Base-by-base conservation (phyloP, 345 rosid genomes). In the Populus deltoides region DNA sequence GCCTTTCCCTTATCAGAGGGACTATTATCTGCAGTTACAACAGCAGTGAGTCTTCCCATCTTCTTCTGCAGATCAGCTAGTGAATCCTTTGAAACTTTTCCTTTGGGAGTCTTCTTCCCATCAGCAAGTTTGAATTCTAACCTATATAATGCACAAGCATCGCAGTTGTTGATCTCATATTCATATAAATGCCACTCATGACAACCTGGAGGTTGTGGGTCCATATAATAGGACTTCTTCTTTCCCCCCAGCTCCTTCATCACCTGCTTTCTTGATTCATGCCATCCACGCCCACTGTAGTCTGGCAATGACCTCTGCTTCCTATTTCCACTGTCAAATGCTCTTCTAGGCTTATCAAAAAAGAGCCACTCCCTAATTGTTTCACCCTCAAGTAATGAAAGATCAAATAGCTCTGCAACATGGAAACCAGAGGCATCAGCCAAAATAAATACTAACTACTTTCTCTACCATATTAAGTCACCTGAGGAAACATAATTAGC, bases 271-370 rank as follows among this genome's bases (percentile, higher is more conserved):
- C 98, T 90, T 55, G 97, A 94, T 84, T 94, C 98, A 75, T 93
- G 98, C 97, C 97, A 93, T 41, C 98, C 94, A 17, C 97, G 87
- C 45, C 97, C 98, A 38, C 75, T 78, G 82, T 94, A 88, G 86
- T 94, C 98, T 9, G 95, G 95, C 76, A 94, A 88, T 7, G 97
- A 93, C 81, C 98, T 91, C 84, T 94, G 98, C 87, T 92, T 94
- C 79, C 98, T 83, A 85, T 84, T 92, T 76, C 98, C 98, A 24
- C 91, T 89, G 78, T 93, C 97, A 77, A 89, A 94, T 62, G 98
- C 98, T 83, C 90, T 89, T 82, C 92, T 87, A 10, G 94, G 98
- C 80, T 90, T 92, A 80, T 94, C 97, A 41, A 94, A 94, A 85
- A 92, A 93, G 74, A 93, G 93, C 97, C 97, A 94, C 78, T 93